Evolutionary conservation across 257 asterid genomes (phyloP), one percentile per base, ranked within the genome.

Genomic region (Ajuga chamaepitys): DNA sequence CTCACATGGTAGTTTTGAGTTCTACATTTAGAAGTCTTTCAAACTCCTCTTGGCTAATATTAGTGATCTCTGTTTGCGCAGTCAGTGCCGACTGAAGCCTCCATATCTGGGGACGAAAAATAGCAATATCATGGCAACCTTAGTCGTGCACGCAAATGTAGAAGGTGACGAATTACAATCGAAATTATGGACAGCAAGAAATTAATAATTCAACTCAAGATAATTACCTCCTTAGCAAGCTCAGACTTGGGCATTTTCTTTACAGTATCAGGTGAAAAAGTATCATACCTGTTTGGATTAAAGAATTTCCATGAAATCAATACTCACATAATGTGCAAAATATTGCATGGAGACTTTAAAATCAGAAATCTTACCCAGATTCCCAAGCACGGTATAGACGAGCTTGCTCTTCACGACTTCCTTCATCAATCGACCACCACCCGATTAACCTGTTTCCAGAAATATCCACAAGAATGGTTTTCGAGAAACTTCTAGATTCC

Each of bases 351-450:
- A 48, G 54, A 34, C 11, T 62, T 47, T 24, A 48, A 64, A 8
- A 46, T 51, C 67, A 47, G 55, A 72, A 57, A 24, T 75, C 79
- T 58, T 30, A 92, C 97, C 96, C 95, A 7, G 97, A 84, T 64
- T 83, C 81, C 63, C 77, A 84, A 1, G 87, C 77, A 74, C 54
- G 80, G 70, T 85, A 93, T 38, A 93, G 76, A 54, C 91, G 91
- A 65, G 99, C 99, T 75, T 86, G 88, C 78, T 93, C 99, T 79
- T 89, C 97, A 60, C 80, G 86, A 72, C 99, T 89, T 66, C 88
- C 85, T 87, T 89, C 97, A 68, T 93, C 99, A 59, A 93, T 89
- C 24, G 99, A 93, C 99, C 99, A 93, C 97, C 97, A 93, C 54
- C 99, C 99, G 57, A 93, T 70, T 47, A 87, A 85, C 86, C 97